These are phyloP conservation scores for Achaetomium macrosporum DNA, from an alignment of 2,329 filamentous ascomycete genomes.

Conservation along the genomic window DNA sequence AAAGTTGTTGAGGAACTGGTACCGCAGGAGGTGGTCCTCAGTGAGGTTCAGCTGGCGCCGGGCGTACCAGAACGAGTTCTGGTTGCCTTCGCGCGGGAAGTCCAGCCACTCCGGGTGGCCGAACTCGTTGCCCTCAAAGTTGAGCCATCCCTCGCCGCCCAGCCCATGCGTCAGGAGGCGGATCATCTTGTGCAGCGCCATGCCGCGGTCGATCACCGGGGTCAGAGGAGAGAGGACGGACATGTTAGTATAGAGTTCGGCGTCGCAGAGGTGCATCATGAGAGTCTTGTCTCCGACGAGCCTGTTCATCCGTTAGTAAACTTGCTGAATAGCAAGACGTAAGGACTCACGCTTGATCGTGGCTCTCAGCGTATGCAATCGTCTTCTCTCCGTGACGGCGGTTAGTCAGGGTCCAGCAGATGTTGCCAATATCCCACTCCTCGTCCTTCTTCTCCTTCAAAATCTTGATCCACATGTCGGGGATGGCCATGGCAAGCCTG, in stretches of 20 bases:
- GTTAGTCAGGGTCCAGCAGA: conserved; percentile 86
- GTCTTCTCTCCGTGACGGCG: conserved; percentile 94
- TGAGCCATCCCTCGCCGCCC: conserved; percentile 94
- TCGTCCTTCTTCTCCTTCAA: conserved; percentile 88
- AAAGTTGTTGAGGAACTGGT: conserved; percentile 88
- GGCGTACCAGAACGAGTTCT: conserved; percentile 91
- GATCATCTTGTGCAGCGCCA: conserved; percentile 96
- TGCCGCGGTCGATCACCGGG: conserved; percentile 79
- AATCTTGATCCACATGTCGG: conserved; percentile 99
- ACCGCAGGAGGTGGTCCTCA: conserved; percentile 78
- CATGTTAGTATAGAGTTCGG: conserved; percentile 98
- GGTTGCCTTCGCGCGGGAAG: conserved; percentile 88
- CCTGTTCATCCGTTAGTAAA: conserved; percentile 38
- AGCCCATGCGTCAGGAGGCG: conserved; percentile 85
- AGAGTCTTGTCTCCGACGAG: conserved; percentile 94
- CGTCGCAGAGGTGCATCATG: conserved; percentile 97
- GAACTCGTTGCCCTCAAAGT: conserved; percentile 98
- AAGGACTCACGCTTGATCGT: conserved; percentile 81
- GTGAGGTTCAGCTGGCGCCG: conserved; percentile 89
- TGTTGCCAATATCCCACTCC: conserved; percentile 82
- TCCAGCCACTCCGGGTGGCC: conserved; percentile 98
- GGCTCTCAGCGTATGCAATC: conserved; percentile 94
- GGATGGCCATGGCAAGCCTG: conserved; percentile 92
- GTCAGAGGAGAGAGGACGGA: conserved; percentile 79
- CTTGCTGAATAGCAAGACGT: not conserved